A percentile compares a stretch with the other conserved stretches of the same genome.
Conservation (phyloP, 768 basidiomycete genomes). For the Boletus vermiculosoides region DNA sequence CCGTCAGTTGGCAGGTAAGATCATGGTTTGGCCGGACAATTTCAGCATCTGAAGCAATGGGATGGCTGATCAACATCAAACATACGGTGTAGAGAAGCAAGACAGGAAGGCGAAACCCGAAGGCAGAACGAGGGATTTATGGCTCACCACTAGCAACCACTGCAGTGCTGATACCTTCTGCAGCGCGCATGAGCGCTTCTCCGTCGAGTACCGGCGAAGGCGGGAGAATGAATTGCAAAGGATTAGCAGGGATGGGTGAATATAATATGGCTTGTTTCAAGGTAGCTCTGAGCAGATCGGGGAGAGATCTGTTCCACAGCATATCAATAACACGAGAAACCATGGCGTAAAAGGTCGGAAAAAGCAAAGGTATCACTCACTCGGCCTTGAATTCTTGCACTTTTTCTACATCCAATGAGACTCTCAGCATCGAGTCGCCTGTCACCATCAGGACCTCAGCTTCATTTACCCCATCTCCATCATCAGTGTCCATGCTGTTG, state of each 20-base stretch:
- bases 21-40: conserved; percentile 77
- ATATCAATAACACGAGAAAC: neutral
- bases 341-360: neutral
- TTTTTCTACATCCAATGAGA: conserved; percentile 57
- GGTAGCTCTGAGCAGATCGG: conserved; percentile 70
- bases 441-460: conserved; percentile 44
- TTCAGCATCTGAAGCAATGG: conserved; percentile 48
- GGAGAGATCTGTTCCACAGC: conserved; percentile 53
- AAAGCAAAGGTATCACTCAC: conserved; percentile 39
- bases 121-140: neutral
- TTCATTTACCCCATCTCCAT: conserved; percentile 9
- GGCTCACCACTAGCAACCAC: conserved; percentile 69
- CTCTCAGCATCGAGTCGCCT: conserved; percentile 69
- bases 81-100: neutral
- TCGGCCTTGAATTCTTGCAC: conserved; percentile 60
- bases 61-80: neutral
- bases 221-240: conserved; percentile 76
- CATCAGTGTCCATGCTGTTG: conserved; percentile 7
- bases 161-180: conserved; percentile 69
- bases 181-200: conserved; percentile 75
- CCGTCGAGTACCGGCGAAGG: conserved; percentile 65
- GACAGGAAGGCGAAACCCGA: neutral
- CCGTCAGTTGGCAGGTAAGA: conserved; percentile 71
- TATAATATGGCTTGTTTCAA: conserved; percentile 85
- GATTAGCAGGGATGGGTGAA: conserved; percentile 72